A percentile compares a stretch with the other conserved stretches of the same genome.
Conservation (phyloP, 495 filamentous ascomycete genomes). For the Penicillium robsamsonii region DNA sequence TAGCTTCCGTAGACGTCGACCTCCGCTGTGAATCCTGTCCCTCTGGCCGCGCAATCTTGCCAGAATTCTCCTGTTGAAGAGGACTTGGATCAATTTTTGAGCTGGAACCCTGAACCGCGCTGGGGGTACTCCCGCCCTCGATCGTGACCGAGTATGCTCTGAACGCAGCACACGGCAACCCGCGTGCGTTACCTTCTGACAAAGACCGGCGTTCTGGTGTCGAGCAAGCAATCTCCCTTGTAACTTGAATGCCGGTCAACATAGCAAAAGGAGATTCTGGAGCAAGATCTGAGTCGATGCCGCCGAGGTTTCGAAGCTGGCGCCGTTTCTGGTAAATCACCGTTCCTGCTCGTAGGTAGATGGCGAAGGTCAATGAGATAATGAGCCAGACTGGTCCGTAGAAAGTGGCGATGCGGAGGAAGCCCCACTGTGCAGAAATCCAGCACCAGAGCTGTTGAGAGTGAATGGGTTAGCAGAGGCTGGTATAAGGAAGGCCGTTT, state of each 20-base stretch:
- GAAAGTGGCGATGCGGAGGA: conserved; percentile 72
- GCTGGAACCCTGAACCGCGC: background rate
- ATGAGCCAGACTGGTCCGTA: conserved; percentile 86
- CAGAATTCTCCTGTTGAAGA: conserved; percentile 7
- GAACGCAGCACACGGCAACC: conserved; percentile 12
- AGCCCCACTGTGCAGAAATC: conserved; percentile 65
- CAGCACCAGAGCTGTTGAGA: conserved; percentile 75
- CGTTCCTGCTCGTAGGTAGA: conserved; percentile 70
- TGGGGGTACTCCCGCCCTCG: conserved; percentile 25
- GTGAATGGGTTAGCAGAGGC: background rate
- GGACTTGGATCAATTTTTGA: conserved; percentile 3
- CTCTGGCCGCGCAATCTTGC: conserved; percentile 12
- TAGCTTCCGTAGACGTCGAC: conserved; percentile 25
- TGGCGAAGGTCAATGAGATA: conserved; percentile 64
- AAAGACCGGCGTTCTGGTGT: conserved; percentile 14
- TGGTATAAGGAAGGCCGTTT: background rate
- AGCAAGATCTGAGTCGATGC: conserved; percentile 36
- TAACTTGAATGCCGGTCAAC: conserved; percentile 57
- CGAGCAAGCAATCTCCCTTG: conserved; percentile 34
- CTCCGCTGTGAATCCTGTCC: conserved; percentile 23
- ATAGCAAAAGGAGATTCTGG: conserved; percentile 52
- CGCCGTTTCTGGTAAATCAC: conserved; percentile 61
- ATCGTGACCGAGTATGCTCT: conserved; percentile 40
- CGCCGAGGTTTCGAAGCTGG: conserved; percentile 41
- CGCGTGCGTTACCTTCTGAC: background rate